A percentile compares a stretch with the other conserved stretches of the same genome.
These are phyloP conservation scores for Candida suzukii DNA, from an alignment of 805 yeast genomes.

Conservation along the genomic window DNA sequence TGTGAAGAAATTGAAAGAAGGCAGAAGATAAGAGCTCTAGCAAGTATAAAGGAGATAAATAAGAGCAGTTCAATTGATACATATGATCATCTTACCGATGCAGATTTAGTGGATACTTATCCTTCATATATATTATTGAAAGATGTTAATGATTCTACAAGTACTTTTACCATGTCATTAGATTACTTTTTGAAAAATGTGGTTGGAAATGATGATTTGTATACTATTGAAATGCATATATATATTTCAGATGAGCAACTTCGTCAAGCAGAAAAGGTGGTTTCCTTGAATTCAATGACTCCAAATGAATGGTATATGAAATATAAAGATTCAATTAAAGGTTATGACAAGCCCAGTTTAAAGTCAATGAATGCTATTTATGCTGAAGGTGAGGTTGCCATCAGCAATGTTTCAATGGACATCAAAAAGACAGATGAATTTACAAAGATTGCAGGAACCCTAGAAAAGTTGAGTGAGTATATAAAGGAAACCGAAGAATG, in stretches of 20 bases:
- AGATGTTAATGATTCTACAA: slow-evolving; percentile 19
- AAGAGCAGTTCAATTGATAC: slow-evolving; percentile 1
- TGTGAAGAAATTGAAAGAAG: slow-evolving; percentile 39
- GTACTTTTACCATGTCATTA: slow-evolving; percentile 26
- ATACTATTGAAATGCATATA: slow-evolving; percentile 36
- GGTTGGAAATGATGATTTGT: slow-evolving; percentile 9
- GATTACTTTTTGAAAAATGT: slow-evolving; percentile 22
- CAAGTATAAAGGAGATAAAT: slow-evolving; percentile 25
- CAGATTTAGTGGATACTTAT: slow-evolving; percentile 39
- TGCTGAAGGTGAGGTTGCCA: slow-evolving; percentile 34
- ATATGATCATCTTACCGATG: slow-evolving; percentile 38
- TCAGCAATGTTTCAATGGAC: background rate
- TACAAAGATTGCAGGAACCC: too few relatives aligned
- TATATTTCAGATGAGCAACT: slow-evolving; percentile 49
- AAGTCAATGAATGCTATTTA: slow-evolving; percentile 36
- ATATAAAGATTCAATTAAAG: slow-evolving; percentile 32
- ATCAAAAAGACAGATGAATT: slow-evolving; percentile 7
- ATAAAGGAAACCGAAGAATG: slow-evolving; percentile 41
- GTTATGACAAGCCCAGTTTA: slow-evolving; percentile 39
- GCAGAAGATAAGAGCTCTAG: slow-evolving; percentile 25
- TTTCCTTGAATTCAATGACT: slow-evolving; percentile 36
- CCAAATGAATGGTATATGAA: slow-evolving; percentile 45
- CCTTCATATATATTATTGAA: slow-evolving; percentile 43
- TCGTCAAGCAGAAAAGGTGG: slow-evolving; percentile 25
- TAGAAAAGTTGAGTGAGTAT: slow-evolving; percentile 30